These are phyloP conservation scores for Styphnolobium japonicum DNA, from an alignment of 306 rosid genomes.

Conservation along the genomic window DNA sequence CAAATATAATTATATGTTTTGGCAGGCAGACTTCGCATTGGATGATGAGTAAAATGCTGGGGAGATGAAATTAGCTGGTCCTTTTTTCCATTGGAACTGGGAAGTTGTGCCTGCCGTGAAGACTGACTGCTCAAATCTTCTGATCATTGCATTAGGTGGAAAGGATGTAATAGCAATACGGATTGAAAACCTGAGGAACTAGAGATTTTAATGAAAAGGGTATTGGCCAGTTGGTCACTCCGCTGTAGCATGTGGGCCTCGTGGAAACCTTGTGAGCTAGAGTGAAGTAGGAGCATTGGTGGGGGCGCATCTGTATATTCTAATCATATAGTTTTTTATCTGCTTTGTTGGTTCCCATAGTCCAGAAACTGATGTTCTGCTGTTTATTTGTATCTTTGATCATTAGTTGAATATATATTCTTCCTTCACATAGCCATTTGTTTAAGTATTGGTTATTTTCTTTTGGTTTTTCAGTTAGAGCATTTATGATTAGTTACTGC, in stretches of 20 bases:
- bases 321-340: not conserved
- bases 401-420: not conserved
- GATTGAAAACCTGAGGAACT: not conserved
- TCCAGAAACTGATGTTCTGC: not conserved
- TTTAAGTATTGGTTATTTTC: not conserved
- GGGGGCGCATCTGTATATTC: not conserved
- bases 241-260: not conserved
- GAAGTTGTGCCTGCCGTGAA: constrained; percentile 4
- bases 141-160: not conserved
- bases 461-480: not conserved
- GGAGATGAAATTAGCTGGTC: not conserved
- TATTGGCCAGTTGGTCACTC: not conserved
- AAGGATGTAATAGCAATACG: not conserved
- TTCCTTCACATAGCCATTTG: not conserved
- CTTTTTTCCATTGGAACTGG: constrained; percentile 4
- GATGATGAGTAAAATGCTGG: not conserved
- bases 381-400: not conserved
- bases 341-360: not conserved
- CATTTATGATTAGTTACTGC: not conserved
- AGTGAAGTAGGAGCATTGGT: not conserved
- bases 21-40: not conserved
- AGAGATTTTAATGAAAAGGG: not conserved
- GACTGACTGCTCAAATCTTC: not conserved
- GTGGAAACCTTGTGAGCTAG: not conserved
- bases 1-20: not conserved